Evolutionary conservation across 441 rosid species (phyloP).

Genomic region (Isatis lusitanica): DNA sequence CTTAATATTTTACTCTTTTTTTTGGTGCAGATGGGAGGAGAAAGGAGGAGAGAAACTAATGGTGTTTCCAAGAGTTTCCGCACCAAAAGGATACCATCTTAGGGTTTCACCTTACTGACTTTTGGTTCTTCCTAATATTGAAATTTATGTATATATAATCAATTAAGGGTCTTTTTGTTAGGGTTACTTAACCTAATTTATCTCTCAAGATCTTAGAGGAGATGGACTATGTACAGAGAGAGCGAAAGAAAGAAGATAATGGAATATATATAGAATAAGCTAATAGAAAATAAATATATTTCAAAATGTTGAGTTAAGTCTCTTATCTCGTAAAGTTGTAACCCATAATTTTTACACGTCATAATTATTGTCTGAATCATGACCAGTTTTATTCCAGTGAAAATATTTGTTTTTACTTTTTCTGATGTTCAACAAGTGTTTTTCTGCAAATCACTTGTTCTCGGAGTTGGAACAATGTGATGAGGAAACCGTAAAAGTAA

Average conservation of each 20-base stretch:
- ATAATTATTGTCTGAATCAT: neutral
- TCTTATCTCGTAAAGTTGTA: conserved; percentile 17
- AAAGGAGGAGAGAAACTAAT: conserved; percentile 65
- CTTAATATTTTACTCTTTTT: neutral
- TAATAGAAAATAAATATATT: neutral
- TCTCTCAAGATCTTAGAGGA: conserved; percentile 24
- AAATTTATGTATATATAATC: conserved; percentile 17
- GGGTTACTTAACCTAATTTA: conserved; percentile 20
- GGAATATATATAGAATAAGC: neutral
- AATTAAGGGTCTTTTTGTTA: conserved; percentile 17
- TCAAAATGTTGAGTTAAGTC: conserved; percentile 19
- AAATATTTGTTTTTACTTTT: neutral
- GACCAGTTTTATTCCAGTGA: neutral
- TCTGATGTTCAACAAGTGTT: neutral
- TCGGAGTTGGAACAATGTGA: neutral
- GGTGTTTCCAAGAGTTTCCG: conserved; percentile 92
- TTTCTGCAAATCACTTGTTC: neutral
- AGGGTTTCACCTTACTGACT: conserved; percentile 56
- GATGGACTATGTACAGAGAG: conserved; percentile 14
- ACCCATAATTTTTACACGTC: neutral
- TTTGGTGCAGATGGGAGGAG: conserved; percentile 94
- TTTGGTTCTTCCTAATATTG: conserved; percentile 16
- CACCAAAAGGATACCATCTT: conserved; percentile 78
- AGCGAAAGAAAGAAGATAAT: neutral
- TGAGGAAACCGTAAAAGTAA: neutral